Evolutionary conservation across 1,139 yeast species (phyloP).

Genomic region (Kodamaea suecica): DNA sequence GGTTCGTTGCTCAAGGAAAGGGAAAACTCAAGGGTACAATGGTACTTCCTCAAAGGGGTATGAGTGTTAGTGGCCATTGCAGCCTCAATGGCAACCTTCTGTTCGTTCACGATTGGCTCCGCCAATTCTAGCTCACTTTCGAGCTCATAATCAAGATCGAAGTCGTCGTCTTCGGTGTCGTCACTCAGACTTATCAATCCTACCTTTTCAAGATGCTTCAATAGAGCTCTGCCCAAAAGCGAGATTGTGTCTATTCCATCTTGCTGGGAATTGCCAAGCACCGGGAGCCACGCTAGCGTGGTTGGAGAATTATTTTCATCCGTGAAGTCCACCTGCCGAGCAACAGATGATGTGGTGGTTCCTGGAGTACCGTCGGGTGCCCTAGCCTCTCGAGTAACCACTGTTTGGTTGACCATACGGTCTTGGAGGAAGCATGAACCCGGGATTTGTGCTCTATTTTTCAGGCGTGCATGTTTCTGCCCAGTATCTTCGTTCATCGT

Average conservation of each 20-base stretch:
- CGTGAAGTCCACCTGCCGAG: neutral
- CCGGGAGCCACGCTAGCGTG: neutral
- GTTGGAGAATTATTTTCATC: neutral
- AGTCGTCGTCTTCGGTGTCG: neutral
- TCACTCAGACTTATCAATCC: neutral
- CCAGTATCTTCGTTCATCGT: too few relatives aligned
- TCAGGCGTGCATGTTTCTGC: too few relatives aligned
- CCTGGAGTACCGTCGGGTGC: neutral
- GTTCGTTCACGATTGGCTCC: neutral
- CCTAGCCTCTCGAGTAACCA: neutral
- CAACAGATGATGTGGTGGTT: neutral
- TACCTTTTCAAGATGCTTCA: constrained; percentile 1
- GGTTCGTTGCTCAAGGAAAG: neutral
- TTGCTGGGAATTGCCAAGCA: neutral
- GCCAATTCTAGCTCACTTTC: too few relatives aligned
- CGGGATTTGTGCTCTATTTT: too few relatives aligned
- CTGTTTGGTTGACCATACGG: neutral
- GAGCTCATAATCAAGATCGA: neutral
- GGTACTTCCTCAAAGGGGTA: constrained; percentile 1
- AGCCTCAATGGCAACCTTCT: neutral
- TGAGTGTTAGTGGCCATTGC: too few relatives aligned
- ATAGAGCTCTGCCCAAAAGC: constrained; percentile 1
- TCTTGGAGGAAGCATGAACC: too few relatives aligned
- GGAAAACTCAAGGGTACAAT: constrained; percentile 1
- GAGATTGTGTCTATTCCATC: neutral